Evolutionary conservation across 1,284 basidiomycete genomes (phyloP).

Genomic region (Cutaneotrichosporon mucoides): DNA sequence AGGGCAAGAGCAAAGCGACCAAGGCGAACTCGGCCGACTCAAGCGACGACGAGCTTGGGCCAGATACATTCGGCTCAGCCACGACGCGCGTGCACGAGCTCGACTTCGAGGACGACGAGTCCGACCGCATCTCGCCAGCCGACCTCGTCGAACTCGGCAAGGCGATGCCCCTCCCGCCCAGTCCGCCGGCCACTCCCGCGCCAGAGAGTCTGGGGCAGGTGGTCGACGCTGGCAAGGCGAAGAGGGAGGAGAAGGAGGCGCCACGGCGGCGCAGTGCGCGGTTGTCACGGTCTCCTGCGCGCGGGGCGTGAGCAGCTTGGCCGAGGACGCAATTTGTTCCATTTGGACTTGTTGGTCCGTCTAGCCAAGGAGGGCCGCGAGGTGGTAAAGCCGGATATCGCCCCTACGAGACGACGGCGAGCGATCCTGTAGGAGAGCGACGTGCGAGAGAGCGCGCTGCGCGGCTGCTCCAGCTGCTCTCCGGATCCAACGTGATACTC

Average conservation of each 20-base stretch:
- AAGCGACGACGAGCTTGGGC: neutral
- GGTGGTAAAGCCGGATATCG: too few relatives aligned
- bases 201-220: neutral
- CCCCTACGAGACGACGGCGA: too few relatives aligned
- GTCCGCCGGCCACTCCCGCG: neutral
- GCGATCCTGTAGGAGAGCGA: too few relatives aligned
- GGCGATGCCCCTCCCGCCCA: constrained; percentile 8
- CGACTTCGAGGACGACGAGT: neutral
- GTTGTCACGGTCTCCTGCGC: neutral
- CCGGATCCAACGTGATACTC: too few relatives aligned
- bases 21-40: neutral
- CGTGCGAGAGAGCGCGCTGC: too few relatives aligned
- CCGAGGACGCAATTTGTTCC: too few relatives aligned
- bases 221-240: neutral
- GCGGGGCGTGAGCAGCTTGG: too few relatives aligned
- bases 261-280: constrained; percentile 6
- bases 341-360: too few relatives aligned
- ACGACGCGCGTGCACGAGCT: neutral
- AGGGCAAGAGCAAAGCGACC: neutral
- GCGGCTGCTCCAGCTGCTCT: too few relatives aligned
- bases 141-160: neutral
- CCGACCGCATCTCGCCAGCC: constrained; percentile 1
- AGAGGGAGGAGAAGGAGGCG: neutral
- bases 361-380: too few relatives aligned
- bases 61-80: neutral